Evolutionary conservation across 306 rosid species (phyloP), one percentile per base, ranked within the genome.

Genomic region (Luffa aegyptiaca): DNA sequence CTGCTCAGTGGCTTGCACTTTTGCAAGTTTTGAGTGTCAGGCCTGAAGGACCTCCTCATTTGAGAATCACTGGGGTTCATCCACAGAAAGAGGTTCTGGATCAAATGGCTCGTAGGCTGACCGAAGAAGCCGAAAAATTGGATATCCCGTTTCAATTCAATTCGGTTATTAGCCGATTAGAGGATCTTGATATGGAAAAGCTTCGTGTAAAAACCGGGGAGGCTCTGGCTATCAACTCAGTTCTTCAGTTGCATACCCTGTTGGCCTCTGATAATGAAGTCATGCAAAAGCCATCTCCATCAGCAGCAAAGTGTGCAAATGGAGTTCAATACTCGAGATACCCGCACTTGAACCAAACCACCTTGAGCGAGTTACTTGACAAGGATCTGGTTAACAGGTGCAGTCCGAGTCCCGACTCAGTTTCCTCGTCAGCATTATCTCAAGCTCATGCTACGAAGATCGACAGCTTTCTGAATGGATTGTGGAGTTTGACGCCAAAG

Each of bases 41-140:
- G n/a, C 90, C 91, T 0, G 98, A 93, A 86, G 98, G 98, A 13
- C 92, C 98, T 31, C 96, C 96, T 12, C 97, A 93, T 88, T 85
- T 93, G 96, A 87, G 93, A 87, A 92, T 93, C 78, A 93, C 96
- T 0, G 96, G 92, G 7, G 83, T 93, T 81, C 92, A 93, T 88
- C 90, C 78, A 58, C 91, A 80, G 83, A 92, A 89, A 75, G 97
- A 89, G 84, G 81, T 92, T 45, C 77, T 93, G n/a, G 96, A 93
- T 48, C 93, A 88, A 75, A 85, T 90, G 86, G 98, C 92, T 82
- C 91, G 81, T 81, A 84, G 86, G 63, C 83, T 93, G 59, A 88
- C 76, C 17, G 88, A 83, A 80, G 96, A 89, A 82, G 97, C 97
- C 3, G 96, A 93, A 58, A 90, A 88, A 51, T 83, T 90, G 85